Percentiles rank a stretch among this genome's conserved stretches.
phyloP scores from a whole-genome alignment of 495 filamentous ascomycete species.

The Darksidea phi region DNA sequence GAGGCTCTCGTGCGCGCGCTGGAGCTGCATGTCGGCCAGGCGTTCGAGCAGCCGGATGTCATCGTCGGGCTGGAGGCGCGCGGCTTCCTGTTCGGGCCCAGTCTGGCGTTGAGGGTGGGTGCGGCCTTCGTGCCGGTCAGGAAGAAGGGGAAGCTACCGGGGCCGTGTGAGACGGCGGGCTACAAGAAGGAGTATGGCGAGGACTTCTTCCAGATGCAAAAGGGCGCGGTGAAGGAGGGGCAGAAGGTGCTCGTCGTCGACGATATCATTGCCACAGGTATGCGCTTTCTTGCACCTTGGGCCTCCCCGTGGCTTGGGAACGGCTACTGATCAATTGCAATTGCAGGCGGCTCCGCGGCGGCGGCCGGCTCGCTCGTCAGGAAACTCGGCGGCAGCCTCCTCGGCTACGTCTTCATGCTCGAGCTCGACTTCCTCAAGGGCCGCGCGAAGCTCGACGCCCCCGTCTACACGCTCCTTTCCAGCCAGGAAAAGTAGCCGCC shows the following conservation, averaged over 20 bases:
- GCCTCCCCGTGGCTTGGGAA: not conserved
- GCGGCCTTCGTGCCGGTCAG: slow-evolving; percentile 92
- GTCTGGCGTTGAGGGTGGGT: slow-evolving; percentile 77
- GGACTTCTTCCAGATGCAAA: slow-evolving; percentile 96
- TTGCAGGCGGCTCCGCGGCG: slow-evolving; percentile 80
- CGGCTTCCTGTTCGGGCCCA: slow-evolving; percentile 93
- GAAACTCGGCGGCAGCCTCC: slow-evolving; percentile 76
- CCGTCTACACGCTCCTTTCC: slow-evolving; percentile 78
- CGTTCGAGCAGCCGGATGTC: slow-evolving; percentile 71
- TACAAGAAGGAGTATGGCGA: slow-evolving; percentile 96
- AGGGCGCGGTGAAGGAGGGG: slow-evolving; percentile 75
- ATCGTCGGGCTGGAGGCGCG: slow-evolving; percentile 91
- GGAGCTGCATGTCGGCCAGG: slow-evolving; percentile 71
- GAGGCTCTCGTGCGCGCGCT: slow-evolving; percentile 77
- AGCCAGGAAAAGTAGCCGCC: slow-evolving; percentile 49
- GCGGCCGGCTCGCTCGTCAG: slow-evolving; percentile 83
- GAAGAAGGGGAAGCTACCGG: slow-evolving; percentile 96
- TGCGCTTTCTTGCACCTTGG: no score
- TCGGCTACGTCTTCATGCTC: slow-evolving; percentile 92
- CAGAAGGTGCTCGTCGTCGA: slow-evolving; percentile 92
- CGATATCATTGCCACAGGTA: slow-evolving; percentile 98
- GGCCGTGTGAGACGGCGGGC: slow-evolving; percentile 73
- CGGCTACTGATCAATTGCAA: slow-evolving; percentile 24
- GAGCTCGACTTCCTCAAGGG: slow-evolving; percentile 95
- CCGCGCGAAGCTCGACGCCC: slow-evolving; percentile 80